Evolutionary conservation across 495 filamentous ascomycete species (phyloP), one percentile per base, ranked within the genome.

Genomic region (Lasiosphaeriaceae sp.): DNA sequence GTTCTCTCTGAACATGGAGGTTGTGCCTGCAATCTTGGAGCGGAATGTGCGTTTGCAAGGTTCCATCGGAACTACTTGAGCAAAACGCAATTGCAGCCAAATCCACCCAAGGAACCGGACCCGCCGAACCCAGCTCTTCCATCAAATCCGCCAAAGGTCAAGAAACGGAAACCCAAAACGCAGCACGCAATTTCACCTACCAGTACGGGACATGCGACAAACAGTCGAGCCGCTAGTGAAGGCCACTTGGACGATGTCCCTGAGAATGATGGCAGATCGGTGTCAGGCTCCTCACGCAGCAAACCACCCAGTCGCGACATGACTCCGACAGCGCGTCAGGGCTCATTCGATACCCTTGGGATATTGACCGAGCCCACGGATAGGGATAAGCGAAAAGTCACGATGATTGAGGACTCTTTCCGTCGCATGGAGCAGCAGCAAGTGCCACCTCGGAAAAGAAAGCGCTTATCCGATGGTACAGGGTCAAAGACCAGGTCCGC

Each of bases 1-100:
- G 83, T 94, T 8, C 83, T 96, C 2, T 85, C 89, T 5, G 88
- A 94, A 64, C 89, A 92, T 67, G 92, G 92, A 24, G 90, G 89
- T 9, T 97, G 92, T 73, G 91, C 92, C 4, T 97, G 92, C 69
- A 78, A 85, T 52, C 70, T 81, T 3, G 76, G 81, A 0, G 64
- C 74, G 11, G 78, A 84, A 24, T 96, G 91, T 64, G 76, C 84
- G 7, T 82, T 96, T 65, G 80, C 82, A 23, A 84, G 81, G n/a
- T 86, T 92, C 44, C 88, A 90, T 73, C 82, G 84, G 55, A 85
- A 83, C 26, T 81, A 83, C 58, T 68, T 79, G 53, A 62, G 77
- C 14, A 83, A 79, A 50, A 56, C 73, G 3, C 71, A 79, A 21
- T 39, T 64, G 8, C 77, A 69, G 44, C 54, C 73, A 14, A 89